phyloP scores from a whole-genome alignment of 768 basidiomycete genomes.

The Pleurotus tuber-regium region DNA sequence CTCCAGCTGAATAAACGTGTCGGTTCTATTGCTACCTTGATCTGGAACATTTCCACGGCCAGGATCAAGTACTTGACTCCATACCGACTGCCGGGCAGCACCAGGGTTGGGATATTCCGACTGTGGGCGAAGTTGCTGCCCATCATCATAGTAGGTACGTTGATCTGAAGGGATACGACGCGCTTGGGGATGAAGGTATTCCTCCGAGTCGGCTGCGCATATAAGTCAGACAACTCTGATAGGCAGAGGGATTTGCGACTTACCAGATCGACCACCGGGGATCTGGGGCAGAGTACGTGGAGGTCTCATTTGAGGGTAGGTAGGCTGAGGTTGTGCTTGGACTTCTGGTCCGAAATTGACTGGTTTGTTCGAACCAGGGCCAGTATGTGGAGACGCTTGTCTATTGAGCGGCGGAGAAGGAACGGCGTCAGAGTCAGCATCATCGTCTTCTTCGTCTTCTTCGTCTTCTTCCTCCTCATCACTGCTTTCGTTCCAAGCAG shows the following conservation, averaged over 20 bases:
- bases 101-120: slow-evolving; percentile 53
- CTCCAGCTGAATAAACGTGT: slow-evolving; percentile 75
- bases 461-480: slow-evolving; percentile 89
- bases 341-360: slow-evolving; percentile 11
- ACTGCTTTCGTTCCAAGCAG: slow-evolving; percentile 67
- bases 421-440: slow-evolving; percentile 62
- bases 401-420: slow-evolving; percentile 27
- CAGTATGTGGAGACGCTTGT: slow-evolving; percentile 15
- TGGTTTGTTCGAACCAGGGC: slow-evolving; percentile 2
- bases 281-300: slow-evolving; percentile 67
- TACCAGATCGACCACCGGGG: slow-evolving; percentile 47
- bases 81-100: slow-evolving; percentile 67
- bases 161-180: slow-evolving; percentile 56
- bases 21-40: slow-evolving; percentile 31
- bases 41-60: slow-evolving; percentile 47
- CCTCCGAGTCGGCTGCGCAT: slow-evolving; percentile 41
- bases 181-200: slow-evolving; percentile 29
- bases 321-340: slow-evolving; percentile 23
- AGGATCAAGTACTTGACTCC: slow-evolving; percentile 87
- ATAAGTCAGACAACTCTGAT: slow-evolving; percentile 12
- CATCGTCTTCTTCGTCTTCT: slow-evolving; percentile 72
- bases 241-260: slow-evolving; percentile 23
- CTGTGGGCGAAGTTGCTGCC: slow-evolving; percentile 49
- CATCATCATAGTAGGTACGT: slow-evolving; percentile 59
- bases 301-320: slow-evolving; percentile 50